Base-by-base conservation (phyloP, 2,329 filamentous ascomycete species). In the Teratosphaeria zuluensis region DNA sequence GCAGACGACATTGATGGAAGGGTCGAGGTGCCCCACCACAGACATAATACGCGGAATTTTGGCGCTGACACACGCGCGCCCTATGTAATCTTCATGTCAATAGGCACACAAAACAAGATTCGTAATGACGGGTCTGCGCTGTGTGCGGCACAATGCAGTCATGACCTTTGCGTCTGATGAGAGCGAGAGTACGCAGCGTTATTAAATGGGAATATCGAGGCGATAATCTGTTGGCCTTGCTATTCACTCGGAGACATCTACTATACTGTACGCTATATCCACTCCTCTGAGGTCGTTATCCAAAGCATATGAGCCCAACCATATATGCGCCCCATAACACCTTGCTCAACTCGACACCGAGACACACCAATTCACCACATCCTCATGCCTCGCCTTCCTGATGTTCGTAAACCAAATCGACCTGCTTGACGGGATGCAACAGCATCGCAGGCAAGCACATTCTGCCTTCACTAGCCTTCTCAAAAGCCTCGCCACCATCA, bases 361-460 rank as follows among this genome's bases (percentile, higher is more conserved):
- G 24, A 4, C 24, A 28, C 24, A 28, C 2, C 24, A 4, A 4
- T 28, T 4, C 4, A 28, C 24, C 24, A 28, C 2, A 28, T 4
- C 24, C 24, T 48, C 42, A 48, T 3, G 16, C 42, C 42, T 24
- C n/a, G 16, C n/a, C 54, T n/a, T 55, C 31, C 24, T 64, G 59
- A 59, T 73, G 69, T 66, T 79, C 76, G 64, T 74, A 74, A 24
- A 78, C 69, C 67, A 80, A 63, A 65, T 80, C 75, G 0, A 78
- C 77, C 59, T 78, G 74, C 68, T 80, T 80, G 33, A 80, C 76
- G 6, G 78, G 78, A 72, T 80, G 78, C 65, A 80, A 59, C 46
- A 80, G 62, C 72, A 79, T 73, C 1, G 65, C 75, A 0, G 76
- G 76, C 53, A 80, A 61, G 69, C 78, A 80, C 76, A 80, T 79